Base-by-base conservation (phyloP, 2,329 filamentous ascomycete genomes). In the Aspergillus candidus region DNA sequence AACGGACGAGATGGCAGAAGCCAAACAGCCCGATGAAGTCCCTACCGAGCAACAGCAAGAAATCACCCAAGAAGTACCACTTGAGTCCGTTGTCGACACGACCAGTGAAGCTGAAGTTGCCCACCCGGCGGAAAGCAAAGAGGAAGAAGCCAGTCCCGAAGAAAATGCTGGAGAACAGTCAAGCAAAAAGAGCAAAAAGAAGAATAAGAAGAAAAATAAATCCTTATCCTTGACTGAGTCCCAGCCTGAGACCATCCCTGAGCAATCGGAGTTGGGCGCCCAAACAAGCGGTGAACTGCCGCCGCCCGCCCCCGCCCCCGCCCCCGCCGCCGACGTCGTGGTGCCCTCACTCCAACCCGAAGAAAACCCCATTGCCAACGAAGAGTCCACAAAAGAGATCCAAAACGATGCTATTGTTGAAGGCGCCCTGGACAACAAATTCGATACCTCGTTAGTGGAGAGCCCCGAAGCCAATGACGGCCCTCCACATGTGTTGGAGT, bases 131-230 rank as follows among this genome's bases (percentile, higher is more conserved):
- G 43, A 42, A 12, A 17, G 32, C 3, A 14, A 30, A 10, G 34
- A 38, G 35, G n/a, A 30, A 10, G 44, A 43, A 27, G 12, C 39
- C 8, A 44, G 22, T 13, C 10, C 48, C 27, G 54, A 54, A 42
- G 40, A 52, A 14, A 8, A 32, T n/a, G 18, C 29, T 18, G 54
- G 48, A 18, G 46, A 47, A 5, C 44, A 46, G n/a, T 18, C 52
- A 31, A 45, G 48, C 15, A 56, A 53, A 44, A 57, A 57, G 40
- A 46, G 46, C 15, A 55, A 56, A 39, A 56, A 52, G 32, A 50
- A 44, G n/a, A 57, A 18, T 4, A 18, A 55, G 46, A 60, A 52
- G 15, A 56, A 53, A 13, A 43, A 46, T 32, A 50, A 53, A 38
- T 46, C 50, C 15, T 18, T 34, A 11, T 35, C 30, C 34, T 33